A percentile compares a stretch with the other conserved stretches of the same genome.
Conservation (phyloP, 1,139 yeast genomes). For the Suhomyces terraborum region DNA sequence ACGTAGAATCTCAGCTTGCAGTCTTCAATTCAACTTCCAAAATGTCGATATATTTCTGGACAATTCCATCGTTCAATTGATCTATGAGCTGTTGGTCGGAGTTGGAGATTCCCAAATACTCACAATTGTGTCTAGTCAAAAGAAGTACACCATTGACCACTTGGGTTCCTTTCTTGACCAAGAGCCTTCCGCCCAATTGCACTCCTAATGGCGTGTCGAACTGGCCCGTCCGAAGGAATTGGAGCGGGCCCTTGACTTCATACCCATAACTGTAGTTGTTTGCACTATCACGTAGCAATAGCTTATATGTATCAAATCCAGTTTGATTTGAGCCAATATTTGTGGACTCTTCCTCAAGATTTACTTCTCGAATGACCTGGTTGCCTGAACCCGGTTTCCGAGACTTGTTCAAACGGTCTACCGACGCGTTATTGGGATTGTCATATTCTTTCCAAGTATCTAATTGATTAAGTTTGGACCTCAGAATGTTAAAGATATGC, state of each 20-base stretch:
- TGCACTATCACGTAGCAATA: slow-evolving; percentile 34
- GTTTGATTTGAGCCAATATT: slow-evolving; percentile 5
- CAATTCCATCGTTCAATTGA: slow-evolving; percentile 35
- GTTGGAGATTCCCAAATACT: slow-evolving; percentile 34
- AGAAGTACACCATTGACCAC: slow-evolving; percentile 39
- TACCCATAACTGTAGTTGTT: slow-evolving; percentile 42
- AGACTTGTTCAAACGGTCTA: slow-evolving; percentile 35
- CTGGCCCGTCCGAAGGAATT: slow-evolving; percentile 30
- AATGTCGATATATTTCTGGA: slow-evolving; percentile 38
- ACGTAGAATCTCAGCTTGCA: no score
- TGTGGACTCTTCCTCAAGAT: slow-evolving; percentile 27
- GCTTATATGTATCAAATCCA: slow-evolving; percentile 29
- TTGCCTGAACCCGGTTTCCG: slow-evolving; percentile 9
- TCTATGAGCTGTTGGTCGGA: slow-evolving; percentile 27
- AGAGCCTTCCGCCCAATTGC: slow-evolving; percentile 41
- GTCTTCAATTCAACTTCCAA: slow-evolving; percentile 29
- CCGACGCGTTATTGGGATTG: slow-evolving; percentile 45
- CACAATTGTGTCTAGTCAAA: slow-evolving; percentile 33
- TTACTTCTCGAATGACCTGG: slow-evolving; percentile 36
- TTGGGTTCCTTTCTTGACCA: slow-evolving; percentile 35
- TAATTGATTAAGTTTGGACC: slow-evolving; percentile 35
- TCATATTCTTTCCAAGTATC: slow-evolving; percentile 44
- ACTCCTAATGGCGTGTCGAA: slow-evolving; percentile 34
- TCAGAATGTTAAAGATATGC: slow-evolving; percentile 39
- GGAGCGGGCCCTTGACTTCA: slow-evolving; percentile 39